Evolutionary conservation across 306 rosid genomes (phyloP).

Genomic region (Cucumis sativus): Cucumber_9930_V3 NC_026660.2:5521001-5521500

Average conservation of each 20-base stretch:
- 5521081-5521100: background rate
- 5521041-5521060: background rate
- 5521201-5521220: background rate
- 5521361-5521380: constrained; percentile 61
- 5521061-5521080: background rate
- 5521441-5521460: constrained; percentile 10
- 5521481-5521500: constrained; percentile 14
- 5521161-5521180: background rate
- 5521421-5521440: constrained; percentile 10
- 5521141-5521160: background rate
- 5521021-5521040: background rate
- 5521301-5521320: constrained; percentile 69
- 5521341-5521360: constrained; percentile 74
- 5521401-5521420: constrained; percentile 36
- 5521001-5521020: background rate
- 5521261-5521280: constrained; percentile 74
- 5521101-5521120: background rate
- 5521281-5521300: constrained; percentile 58
- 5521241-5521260: constrained; percentile 62
- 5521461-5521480: constrained; percentile 11
- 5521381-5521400: constrained; percentile 48
- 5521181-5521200: background rate
- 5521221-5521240: constrained; percentile 17
- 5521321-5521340: constrained; percentile 51
- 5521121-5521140: background rate